Evolutionary conservation across 2,329 filamentous ascomycete species (phyloP).

Genomic region (Aureobasidium sp.): DNA sequence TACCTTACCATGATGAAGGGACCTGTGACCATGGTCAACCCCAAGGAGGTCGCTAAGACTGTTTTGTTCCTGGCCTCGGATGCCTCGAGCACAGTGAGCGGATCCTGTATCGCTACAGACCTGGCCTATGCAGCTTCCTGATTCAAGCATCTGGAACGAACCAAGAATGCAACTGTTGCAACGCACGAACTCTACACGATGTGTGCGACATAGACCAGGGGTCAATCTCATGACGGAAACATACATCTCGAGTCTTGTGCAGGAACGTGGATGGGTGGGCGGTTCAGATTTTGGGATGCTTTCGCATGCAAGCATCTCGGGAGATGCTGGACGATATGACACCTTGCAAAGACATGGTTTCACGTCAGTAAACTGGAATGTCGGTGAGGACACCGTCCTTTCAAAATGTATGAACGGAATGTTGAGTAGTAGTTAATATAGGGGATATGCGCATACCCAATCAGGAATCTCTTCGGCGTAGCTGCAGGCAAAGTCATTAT

Average conservation of each 20-base stretch:
- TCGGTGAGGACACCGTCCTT: background rate
- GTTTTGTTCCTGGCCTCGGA: slow-evolving; percentile 27
- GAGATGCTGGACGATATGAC: background rate
- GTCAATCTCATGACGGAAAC: background rate
- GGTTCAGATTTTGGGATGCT: background rate
- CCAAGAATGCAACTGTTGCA: background rate
- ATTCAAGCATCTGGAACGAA: background rate
- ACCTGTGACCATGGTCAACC: slow-evolving; percentile 15
- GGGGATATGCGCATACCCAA: background rate
- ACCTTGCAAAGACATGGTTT: background rate
- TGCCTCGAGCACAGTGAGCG: slow-evolving; percentile 25
- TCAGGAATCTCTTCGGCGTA: background rate
- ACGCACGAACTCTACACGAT: background rate
- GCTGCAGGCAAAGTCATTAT: background rate
- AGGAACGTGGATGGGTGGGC: background rate
- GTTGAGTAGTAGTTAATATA: background rate
- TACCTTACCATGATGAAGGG: slow-evolving; percentile 20
- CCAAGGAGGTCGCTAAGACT: slow-evolving; percentile 26
- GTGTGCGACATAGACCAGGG: background rate
- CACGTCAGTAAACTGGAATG: background rate
- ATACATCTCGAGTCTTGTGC: background rate
- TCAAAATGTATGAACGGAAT: background rate
- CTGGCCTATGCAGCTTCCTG: slow-evolving; percentile 5
- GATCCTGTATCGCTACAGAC: slow-evolving; percentile 18
- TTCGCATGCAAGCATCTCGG: background rate